phyloP scores from a whole-genome alignment of 225 moss, liverwort and hornwort genomes.

The Physcomitrellopsis africana region DNA sequence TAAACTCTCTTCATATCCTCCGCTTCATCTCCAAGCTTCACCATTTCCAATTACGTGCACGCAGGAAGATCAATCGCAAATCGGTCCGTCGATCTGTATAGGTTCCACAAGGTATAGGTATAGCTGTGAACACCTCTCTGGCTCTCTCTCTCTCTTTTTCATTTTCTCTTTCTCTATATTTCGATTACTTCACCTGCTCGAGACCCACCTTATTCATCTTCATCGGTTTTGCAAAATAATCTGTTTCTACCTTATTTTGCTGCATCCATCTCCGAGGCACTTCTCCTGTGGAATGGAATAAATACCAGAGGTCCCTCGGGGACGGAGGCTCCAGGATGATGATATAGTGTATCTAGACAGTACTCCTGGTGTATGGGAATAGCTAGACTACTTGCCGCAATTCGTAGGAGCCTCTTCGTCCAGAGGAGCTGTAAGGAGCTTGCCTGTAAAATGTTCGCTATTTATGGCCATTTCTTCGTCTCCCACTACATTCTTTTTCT shows the following conservation, averaged over 20 bases:
- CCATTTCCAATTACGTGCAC: background rate
- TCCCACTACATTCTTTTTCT: constrained; percentile 23
- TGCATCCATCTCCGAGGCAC: constrained; percentile 4
- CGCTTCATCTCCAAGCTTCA: background rate
- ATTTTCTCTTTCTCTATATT: background rate
- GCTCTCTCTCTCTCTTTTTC: background rate
- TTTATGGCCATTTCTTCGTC: constrained; percentile 30
- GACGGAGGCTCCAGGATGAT: background rate
- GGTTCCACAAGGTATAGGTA: constrained; percentile 18
- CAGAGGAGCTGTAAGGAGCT: constrained; percentile 30
- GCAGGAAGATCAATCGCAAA: background rate
- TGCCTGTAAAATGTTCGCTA: constrained; percentile 35
- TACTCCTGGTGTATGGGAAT: constrained; percentile 1
- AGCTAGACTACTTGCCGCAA: constrained; percentile 28
- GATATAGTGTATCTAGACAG: background rate
- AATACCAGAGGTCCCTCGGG: constrained; percentile 1
- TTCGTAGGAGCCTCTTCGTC: constrained; percentile 22
- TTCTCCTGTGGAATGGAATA: constrained; percentile 25
- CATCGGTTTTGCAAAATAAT: constrained; percentile 36
- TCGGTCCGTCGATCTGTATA: constrained; percentile 3
- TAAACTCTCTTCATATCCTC: background rate
- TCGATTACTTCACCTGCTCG: background rate
- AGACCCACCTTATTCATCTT: constrained; percentile 29
- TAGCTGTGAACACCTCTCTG: background rate
- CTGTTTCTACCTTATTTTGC: constrained; percentile 20